Conservation (phyloP, 805 yeast species). For the Saccharomycopsis selenospora region DNA sequence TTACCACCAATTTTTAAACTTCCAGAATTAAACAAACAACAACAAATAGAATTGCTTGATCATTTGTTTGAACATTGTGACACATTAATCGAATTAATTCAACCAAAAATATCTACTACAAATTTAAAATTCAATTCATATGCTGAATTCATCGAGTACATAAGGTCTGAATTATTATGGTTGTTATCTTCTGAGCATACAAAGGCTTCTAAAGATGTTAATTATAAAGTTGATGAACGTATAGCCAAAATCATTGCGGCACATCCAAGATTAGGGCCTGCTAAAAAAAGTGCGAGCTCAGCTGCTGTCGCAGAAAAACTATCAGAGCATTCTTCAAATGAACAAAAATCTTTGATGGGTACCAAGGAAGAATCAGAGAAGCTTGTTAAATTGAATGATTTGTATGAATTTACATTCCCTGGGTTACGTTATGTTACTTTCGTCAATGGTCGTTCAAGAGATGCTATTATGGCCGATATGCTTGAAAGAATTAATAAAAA, state of each 20-base stretch:
- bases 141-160: constrained; percentile 38
- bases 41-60: constrained; percentile 38
- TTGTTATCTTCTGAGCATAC: constrained; percentile 24
- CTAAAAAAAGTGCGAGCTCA: constrained; percentile 25
- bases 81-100: constrained; percentile 33
- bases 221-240: constrained; percentile 22
- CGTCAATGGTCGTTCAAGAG: constrained; percentile 74
- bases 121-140: constrained; percentile 25
- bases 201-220: constrained; percentile 25
- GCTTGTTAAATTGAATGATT: constrained; percentile 46
- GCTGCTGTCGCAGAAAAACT: constrained; percentile 29
- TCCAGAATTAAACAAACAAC: constrained; percentile 8
- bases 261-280: constrained; percentile 82
- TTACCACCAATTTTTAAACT: constrained; percentile 1
- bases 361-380: constrained; percentile 42
- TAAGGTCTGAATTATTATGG: constrained; percentile 33
- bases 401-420: constrained; percentile 57
- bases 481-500: constrained; percentile 45
- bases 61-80: constrained; percentile 62
- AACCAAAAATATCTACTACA: constrained; percentile 27
- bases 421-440: constrained; percentile 82
- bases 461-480: constrained; percentile 60
- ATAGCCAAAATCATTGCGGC: constrained; percentile 67
- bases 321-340: constrained; percentile 59
- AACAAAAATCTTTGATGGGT: constrained; percentile 58